Base-by-base conservation (phyloP, 192 early-diverging fungal species). In the Geranomyces variabilis region DNA sequence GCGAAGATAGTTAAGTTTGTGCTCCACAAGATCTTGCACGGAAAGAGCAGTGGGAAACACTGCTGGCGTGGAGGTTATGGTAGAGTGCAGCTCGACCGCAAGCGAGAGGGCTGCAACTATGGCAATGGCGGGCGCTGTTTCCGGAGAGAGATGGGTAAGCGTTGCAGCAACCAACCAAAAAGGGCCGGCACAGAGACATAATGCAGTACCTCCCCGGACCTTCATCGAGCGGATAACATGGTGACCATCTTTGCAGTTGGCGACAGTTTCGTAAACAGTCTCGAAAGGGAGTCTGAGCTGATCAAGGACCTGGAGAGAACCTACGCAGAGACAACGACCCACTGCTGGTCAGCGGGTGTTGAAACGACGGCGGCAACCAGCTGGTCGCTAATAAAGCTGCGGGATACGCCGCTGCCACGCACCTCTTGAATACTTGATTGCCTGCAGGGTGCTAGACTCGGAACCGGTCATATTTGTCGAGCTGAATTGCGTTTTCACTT, bases 151-250 rank as follows among this genome's bases (percentile, higher is more conserved):
- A 33, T 59, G 6, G 4, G n/a, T 26, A 9, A 8, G 51, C n/a
- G 4, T 53, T 53, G 60, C 22, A 48, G n/a, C 6, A 61, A 21
- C 3, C 56, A 57, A 30, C 19, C 0, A 30, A 45, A 9, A 17
- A 53, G 45, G 29, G 19, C 31, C 1, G 64, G 67, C n/a, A 8
- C 59, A 22, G n/a, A n/a, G n/a, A n/a, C n/a, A n/a, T n/a, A n/a
- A n/a, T n/a, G n/a, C n/a, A n/a, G n/a, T 57, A 84, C 82, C 82
- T 77, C 82, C 82, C 12, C 82, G 76, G 21, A 78, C 71, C 71
- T 96, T 95, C 97, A 99, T 99, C 51, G 89, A 89, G 73, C 89
- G 89, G 75, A 99, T 99, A 31, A 89, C 92, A 55, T 83, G 79
- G 81, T 97, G 94, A 8, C 94, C 95, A 14, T 90, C 83, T 61